Base-by-base conservation (phyloP, 805 yeast genomes). In the Ascoidea asiatica region DNA sequence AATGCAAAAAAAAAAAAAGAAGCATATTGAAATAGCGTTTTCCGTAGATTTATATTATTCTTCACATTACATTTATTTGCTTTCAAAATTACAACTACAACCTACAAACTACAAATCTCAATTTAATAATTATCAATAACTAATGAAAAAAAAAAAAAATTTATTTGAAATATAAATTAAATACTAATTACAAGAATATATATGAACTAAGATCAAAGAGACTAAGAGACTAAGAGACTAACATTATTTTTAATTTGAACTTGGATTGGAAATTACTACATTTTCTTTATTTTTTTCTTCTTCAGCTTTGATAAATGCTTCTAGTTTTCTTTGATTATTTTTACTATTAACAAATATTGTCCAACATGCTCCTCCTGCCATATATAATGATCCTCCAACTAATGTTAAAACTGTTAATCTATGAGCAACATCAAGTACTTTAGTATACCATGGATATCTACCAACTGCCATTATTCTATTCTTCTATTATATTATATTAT, bases 401-500 rank as follows among this genome's bases (percentile, higher is more conserved):
- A 82, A 65, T 3, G 81, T 71, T 19, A 81, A 57, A 40, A 82
- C 88, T 0, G 86, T 78, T 47, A 81, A 59, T 63, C 90, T 79
- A 61, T 82, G 90, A 21, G 71, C 72, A 38, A 81, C 72, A 59
- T 82, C 90, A 2, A 85, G 75, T 3, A 73, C 77, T 59, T 75
- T 79, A 2, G 81, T 77, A 59, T 81, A 81, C 90, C 90, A 82
- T 41, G 89, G 84, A 57, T 74, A 73, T 54, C 61, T 63, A n/a
- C n/a, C n/a, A n/a, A n/a, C n/a, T 20, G 75, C 61, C 76, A 71
- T 71, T n/a, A n/a, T 23, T 29, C 46, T 40, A n/a, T 36, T 19
- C 4, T 38, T 20, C 19, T 21, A 22, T 22, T 23, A 5, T 36
- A n/a, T 29, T 15, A 21, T 41, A 8, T 37, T 19, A 5, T 6